phyloP scores from a whole-genome alignment of 768 basidiomycete species.

The Suillus plorans region DNA sequence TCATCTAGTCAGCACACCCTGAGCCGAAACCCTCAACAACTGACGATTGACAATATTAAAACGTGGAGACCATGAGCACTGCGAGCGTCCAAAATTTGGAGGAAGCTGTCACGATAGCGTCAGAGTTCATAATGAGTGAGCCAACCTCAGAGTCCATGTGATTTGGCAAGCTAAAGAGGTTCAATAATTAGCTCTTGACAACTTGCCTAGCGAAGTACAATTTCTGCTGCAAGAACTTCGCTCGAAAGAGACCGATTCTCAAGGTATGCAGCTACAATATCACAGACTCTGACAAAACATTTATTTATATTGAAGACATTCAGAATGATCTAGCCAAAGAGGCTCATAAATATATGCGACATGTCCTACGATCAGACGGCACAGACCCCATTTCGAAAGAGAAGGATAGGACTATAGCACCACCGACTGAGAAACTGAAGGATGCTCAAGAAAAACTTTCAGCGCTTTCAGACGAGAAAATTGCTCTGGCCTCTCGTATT shows the following conservation, averaged over 20 bases:
- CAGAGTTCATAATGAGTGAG: constrained; percentile 51
- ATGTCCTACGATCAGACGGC: constrained; percentile 35
- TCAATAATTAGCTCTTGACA: constrained; percentile 44
- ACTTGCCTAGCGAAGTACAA: constrained; percentile 48
- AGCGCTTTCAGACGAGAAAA: constrained; percentile 43
- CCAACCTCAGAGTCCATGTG: background rate
- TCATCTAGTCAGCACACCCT: background rate
- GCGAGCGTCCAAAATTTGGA: constrained; percentile 41
- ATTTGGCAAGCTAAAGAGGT: background rate
- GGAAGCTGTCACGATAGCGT: constrained; percentile 48
- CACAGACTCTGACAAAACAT: background rate
- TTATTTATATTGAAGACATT: constrained; percentile 33
- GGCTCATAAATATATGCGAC: constrained; percentile 42
- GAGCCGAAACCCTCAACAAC: background rate
- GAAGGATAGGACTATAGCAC: constrained; percentile 31
- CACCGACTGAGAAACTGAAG: constrained; percentile 31
- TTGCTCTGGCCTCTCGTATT: constrained; percentile 39
- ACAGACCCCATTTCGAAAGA: constrained; percentile 30
- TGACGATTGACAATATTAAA: background rate
- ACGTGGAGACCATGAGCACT: constrained; percentile 25
- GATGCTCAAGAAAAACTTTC: constrained; percentile 27
- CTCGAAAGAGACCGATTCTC: constrained; percentile 41
- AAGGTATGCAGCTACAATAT: constrained; percentile 30
- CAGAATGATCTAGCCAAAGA: constrained; percentile 45
- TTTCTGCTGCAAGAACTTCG: constrained; percentile 49